Base-by-base conservation (phyloP, 2,329 filamentous ascomycete genomes). In the Stachybotrys echinatus region DNA sequence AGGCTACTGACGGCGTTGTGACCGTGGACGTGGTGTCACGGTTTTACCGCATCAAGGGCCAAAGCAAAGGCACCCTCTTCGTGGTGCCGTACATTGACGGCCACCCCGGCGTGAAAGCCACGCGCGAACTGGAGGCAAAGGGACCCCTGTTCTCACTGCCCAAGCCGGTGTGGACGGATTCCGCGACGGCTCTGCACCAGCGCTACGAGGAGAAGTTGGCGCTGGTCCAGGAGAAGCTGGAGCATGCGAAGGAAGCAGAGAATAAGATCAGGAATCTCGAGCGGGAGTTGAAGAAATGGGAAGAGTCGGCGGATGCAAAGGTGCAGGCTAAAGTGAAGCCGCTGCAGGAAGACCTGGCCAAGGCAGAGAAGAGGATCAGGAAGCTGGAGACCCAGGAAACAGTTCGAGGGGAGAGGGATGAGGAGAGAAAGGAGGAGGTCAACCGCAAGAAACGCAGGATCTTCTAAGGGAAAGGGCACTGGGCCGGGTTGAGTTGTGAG, bases 21-120 rank as follows among this genome's bases (percentile, higher is more conserved):
- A 62, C 68, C 19, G 61, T 81, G 18, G 74, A 81, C 56, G 52
- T 82, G 12, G 59, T 55, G 27, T 79, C 79, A 21, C 68, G 80
- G 3, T 82, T 74, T 61, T 79, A 76, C 59, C 75, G 80, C 18
- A 57, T 81, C 21, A 71, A 73, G 21, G 70, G 69, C 18, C 67
- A 67, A 14, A 55, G 54, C 1, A 61, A 65, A 34, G 68, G 70
- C 3, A 75, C 78, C 45, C 64, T 83, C 51, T 82, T 81, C 57
- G 63, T 83, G 7, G 64, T 80, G 23, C 79, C 79, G 1, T 78
- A 73, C 3, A 72, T 72, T 50, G 65, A 70, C 12, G 62, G 70
- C 20, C 76, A 80, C 49, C 74, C 78, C 0, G 69, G 63, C 19
- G 68, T 72, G 6, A 60, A 63, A 50, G 62, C 71, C 23, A 80